phyloP scores from a whole-genome alignment of 2,329 filamentous ascomycete species.

The Davidsoniella virescens region DNA sequence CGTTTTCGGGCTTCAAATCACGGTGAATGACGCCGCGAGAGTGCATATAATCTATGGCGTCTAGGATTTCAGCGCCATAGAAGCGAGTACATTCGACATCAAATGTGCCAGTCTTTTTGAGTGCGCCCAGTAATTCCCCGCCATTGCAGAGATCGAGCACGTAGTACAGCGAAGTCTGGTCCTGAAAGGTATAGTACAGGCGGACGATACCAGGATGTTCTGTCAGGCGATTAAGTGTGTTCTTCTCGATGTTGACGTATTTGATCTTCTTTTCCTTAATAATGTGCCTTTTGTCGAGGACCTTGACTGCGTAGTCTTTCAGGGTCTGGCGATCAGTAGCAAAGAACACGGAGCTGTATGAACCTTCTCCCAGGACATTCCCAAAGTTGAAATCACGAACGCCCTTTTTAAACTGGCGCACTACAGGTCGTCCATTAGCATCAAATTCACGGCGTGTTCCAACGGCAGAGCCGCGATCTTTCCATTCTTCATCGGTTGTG shows the following conservation, averaged over 20 bases:
- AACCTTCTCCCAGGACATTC: constrained; percentile 79
- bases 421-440: constrained; percentile 63
- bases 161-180: constrained; percentile 90
- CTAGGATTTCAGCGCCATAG: constrained; percentile 89
- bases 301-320: constrained; percentile 96
- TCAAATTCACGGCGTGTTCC: constrained; percentile 71
- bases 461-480: constrained; percentile 83
- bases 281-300: constrained; percentile 94
- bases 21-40: constrained; percentile 88
- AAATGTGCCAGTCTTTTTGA: constrained; percentile 91
- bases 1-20: constrained; percentile 93
- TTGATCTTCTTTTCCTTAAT: constrained; percentile 99
- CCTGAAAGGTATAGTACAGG: constrained; percentile 96
- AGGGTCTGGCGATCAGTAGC: constrained; percentile 86
- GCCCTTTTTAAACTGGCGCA: constrained; percentile 84
- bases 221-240: constrained; percentile 87
- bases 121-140: constrained; percentile 76
- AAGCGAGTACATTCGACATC: constrained; percentile 89
- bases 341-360: constrained; percentile 88
- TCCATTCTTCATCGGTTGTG: constrained; percentile 77
- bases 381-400: constrained; percentile 95
- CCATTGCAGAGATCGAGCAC: constrained; percentile 86
- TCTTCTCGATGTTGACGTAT: constrained; percentile 99
- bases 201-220: constrained; percentile 94
- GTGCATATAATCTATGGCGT: constrained; percentile 95